Evolutionary conservation across 805 yeast species (phyloP), one percentile per base, ranked within the genome.

Genomic region (Metschnikowia chrysomelidarum): DNA sequence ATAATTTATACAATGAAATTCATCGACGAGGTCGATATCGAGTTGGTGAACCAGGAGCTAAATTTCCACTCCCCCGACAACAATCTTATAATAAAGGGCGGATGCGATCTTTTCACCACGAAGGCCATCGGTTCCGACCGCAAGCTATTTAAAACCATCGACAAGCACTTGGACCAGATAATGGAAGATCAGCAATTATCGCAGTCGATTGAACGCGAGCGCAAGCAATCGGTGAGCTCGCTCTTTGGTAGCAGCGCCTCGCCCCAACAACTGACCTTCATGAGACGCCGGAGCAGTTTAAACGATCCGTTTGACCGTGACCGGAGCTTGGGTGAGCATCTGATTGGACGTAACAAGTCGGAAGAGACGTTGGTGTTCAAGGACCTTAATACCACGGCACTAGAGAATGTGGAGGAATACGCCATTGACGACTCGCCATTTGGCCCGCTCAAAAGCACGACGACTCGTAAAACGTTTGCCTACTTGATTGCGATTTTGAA

Each of bases 1-100:
- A n/a, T n/a, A n/a, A n/a, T n/a, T n/a, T n/a, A n/a, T n/a, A 32
- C 30, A 17, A 41, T 32, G 45, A 41, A 88, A 91, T 93, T 87
- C 62, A 82, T 93, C 41, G 98, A 93, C 57, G 93, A 84, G 54
- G 82, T 87, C 24, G 96, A 89, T 52, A 80, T 93, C n/a, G 97
- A 88, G 59, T 73, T 83, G 49, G 83, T 93, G 24, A 88, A 88
- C 54, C 94, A 88, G 53, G 84, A 87, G 36, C 75, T 93, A 37
- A 55, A 56, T 28, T 49, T 51, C 51, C 67, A 64, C 31, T 59
- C 71, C 11, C 68, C 57, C 18, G 72, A 67, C 43, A 61, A 65
- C 43, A 67, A 63, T 37, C 54, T 67, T 17, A 62, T 67, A 30
- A 78, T 93, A 24, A 75, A 76, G 37, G 98, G 97, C 9, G 88